Evolutionary conservation across 2,329 filamentous ascomycete species (phyloP), one percentile per base, ranked within the genome.

Genomic region (Aspergillus ruber): DNA sequence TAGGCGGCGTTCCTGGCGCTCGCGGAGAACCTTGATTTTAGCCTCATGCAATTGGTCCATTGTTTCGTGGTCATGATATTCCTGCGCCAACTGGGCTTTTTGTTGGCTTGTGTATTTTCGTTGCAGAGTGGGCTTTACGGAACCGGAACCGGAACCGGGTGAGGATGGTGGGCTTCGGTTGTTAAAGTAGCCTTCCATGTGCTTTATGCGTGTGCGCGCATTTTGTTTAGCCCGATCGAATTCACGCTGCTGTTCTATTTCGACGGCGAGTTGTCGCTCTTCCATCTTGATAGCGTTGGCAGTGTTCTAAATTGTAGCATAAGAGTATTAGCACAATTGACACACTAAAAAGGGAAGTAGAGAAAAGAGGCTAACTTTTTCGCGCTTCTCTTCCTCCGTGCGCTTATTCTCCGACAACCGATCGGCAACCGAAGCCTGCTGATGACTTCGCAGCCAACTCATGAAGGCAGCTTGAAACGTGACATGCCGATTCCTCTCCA

Each of bases 141-240:
- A 54, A 21, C 51, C 50, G 7, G 59, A 53, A 12, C 51, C 50
- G 7, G 59, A 53, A 12, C 48, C 52, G 12, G 47, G 20, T 25
- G 40, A 45, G 17, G 57, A 51, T 8, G 66, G 68, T 10, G 67
- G 66, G 47, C 66, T 70, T 3, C 66, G 59, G 43, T 64, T 72
- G 46, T 58, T 65, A 46, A 72, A 69, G 55, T 73, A 74, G 18
- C 68, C 69, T 56, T 74, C 71, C 72, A 74, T 74, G 44, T 74
- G 65, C 45, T 71, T 71, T 43, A 74, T 71, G 43, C 72, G 68
- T 8, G 66, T 70, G 27, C 67, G 62, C 6, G 69, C 68, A 38
- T 71, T 67, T 47, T 64, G 55, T 50, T 74, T 74, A 9, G 68
- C 68, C 6, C 64, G 60, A 38, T 74, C 66, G 42, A 74, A 71